phyloP scores from a whole-genome alignment of 768 basidiomycete genomes.

The Lentinula edodes region DNA sequence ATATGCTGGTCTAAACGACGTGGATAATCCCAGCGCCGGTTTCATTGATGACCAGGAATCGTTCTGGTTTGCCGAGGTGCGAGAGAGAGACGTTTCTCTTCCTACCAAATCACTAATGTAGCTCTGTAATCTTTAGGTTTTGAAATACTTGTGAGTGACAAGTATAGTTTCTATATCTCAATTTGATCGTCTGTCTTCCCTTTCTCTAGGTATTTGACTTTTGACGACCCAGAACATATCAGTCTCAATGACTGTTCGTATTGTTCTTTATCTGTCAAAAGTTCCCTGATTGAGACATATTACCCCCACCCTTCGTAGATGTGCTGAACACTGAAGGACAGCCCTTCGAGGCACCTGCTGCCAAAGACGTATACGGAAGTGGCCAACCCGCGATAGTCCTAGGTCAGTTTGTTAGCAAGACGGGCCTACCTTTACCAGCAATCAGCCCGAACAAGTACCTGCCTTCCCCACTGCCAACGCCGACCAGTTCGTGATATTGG shows the following conservation, averaged over 20 bases:
- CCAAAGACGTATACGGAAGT: conserved; percentile 28
- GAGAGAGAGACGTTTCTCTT: neutral
- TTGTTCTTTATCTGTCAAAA: neutral
- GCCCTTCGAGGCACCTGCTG: conserved; percentile 54
- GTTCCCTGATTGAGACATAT: neutral
- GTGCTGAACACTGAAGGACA: conserved; percentile 75
- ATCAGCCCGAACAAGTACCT: conserved; percentile 21
- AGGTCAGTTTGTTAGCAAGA: conserved; percentile 7
- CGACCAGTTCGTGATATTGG: neutral
- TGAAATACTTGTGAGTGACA: conserved; percentile 26
- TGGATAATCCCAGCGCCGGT: conserved; percentile 33
- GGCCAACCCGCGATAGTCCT: conserved; percentile 14
- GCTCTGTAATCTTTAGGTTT: conserved; percentile 23
- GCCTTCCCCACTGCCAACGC: neutral
- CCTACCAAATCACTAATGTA: neutral
- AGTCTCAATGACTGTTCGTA: conserved; percentile 40
- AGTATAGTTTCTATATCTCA: neutral
- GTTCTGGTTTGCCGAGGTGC: conserved; percentile 62
- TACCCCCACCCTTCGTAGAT: conserved; percentile 21
- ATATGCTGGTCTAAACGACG: conserved; percentile 54
- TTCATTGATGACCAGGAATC: conserved; percentile 61
- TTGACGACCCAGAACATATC: conserved; percentile 43
- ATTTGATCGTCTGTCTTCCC: neutral
- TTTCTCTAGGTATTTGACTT: conserved; percentile 39
- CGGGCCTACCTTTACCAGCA: conserved; percentile 20